These are phyloP conservation scores for Cicer judaicum DNA, from an alignment of 306 rosid species.

Conservation along the genomic window DNA sequence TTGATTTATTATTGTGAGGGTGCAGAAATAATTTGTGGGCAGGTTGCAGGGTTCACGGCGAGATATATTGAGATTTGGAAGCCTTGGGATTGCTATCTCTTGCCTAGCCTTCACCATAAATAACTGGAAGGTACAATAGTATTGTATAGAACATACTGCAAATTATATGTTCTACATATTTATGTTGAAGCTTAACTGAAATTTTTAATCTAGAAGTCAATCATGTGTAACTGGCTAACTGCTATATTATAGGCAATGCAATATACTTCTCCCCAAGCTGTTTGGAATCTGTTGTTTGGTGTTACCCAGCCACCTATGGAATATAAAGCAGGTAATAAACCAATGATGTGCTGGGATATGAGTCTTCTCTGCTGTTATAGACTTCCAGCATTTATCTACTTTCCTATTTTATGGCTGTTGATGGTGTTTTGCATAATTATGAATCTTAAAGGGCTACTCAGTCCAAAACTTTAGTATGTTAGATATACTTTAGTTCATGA, in stretches of 20 bases:
- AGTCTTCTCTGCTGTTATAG: slow-evolving; percentile 38
- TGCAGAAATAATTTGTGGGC: slow-evolving; percentile 74
- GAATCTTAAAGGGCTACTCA: slow-evolving; percentile 33
- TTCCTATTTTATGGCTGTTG: slow-evolving; percentile 24
- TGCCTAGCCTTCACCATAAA: slow-evolving; percentile 74
- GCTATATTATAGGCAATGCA: slow-evolving; percentile 78
- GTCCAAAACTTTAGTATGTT: slow-evolving; percentile 24
- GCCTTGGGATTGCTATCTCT: slow-evolving; percentile 86
- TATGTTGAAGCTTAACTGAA: slow-evolving; percentile 25
- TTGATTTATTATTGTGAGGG: slow-evolving; percentile 55
- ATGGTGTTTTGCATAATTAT: slow-evolving; percentile 28
- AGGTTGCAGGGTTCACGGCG: slow-evolving; percentile 97
- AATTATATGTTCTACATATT: neutral
- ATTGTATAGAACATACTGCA: slow-evolving; percentile 37
- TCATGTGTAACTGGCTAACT: slow-evolving; percentile 23
- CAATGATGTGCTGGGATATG: slow-evolving; percentile 23
- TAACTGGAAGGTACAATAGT: slow-evolving; percentile 82
- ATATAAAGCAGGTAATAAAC: slow-evolving; percentile 59
- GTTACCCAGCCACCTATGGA: slow-evolving; percentile 69
- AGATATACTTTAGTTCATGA: slow-evolving; percentile 32
- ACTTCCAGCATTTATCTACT: slow-evolving; percentile 24
- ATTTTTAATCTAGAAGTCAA: slow-evolving; percentile 18
- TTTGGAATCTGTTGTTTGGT: slow-evolving; percentile 87
- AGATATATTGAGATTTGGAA: slow-evolving; percentile 88
- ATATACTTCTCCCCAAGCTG: slow-evolving; percentile 88